Base-by-base conservation (phyloP, 73 alveolate species). In the Paraurostyla sp. region DNA sequence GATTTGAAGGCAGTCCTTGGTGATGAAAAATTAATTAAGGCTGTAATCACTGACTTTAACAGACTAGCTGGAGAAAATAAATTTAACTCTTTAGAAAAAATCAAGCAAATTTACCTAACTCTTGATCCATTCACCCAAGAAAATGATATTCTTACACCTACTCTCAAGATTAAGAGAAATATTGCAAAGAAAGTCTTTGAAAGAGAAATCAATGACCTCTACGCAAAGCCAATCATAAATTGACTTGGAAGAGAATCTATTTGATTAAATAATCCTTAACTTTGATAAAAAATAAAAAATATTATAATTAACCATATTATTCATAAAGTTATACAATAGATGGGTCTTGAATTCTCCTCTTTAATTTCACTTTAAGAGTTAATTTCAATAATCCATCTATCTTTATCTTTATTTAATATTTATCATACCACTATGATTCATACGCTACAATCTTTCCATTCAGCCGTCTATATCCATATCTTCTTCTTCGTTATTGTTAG, bases 131-230 rank as follows among this genome's bases (percentile, higher is more conserved):
- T 81, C 58, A 83, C 92, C 13, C 40, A 38, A 6, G 95, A 90
- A 40, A 91, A 92, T 60, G 95, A 76, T 2, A 0, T 71, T 0
- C 49, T 90, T 29, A 90, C 95, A 13, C 95, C 95, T n/a, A 90
- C 95, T 0, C 33, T 90, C 88, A 89, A 89, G 51, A 45, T 89
- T 23, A 89, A 89, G 89, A 68, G 95, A 48, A 89, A 89, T 76
- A 83, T 60, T 52, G 95, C 95, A 13, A 89, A 83, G 45, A 56
- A 51, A 30, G 83, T 93, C 84, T 58, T 93, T 48, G 92, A 93
- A 68, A 87, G 96, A 86, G 93, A 76, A 60, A 85, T 76, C 20
- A 97, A 95, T 0, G 91, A 91, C 82, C 89, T 89, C 38, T 75
- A 76, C 50, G 92, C 85, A 52, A 65, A 58, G 41, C 82, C 82